Base-by-base conservation (phyloP, 805 yeast genomes). In the Wickerhamiella lipophila region DNA sequence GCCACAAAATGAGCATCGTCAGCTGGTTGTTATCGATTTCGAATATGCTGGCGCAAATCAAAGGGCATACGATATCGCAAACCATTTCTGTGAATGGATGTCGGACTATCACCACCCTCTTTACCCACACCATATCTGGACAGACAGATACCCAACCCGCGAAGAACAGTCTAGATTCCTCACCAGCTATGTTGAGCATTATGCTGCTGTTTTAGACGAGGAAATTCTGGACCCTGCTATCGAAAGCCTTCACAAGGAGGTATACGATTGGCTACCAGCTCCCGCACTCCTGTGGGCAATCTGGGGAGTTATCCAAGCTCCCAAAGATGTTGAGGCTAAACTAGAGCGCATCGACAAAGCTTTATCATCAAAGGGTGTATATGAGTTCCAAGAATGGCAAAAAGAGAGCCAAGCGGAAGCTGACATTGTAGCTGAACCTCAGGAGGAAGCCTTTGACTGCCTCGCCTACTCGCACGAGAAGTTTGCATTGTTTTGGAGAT, bases 21-120 rank as follows among this genome's bases (percentile, higher is more conserved):
- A 79, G 60, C 70, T 89, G 51, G 95, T 84, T 9, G 98, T 92
- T 9, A 92, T 92, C 59, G 98, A 92, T 63, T 92, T 92, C 64
- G 98, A 92, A 66, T 92, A 89, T 64, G 79, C 95, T 0, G 96
- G 96, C 0, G 79, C 94, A 9, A 92, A 88, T 60, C 71, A 79
- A 41, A 86, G 95, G 1, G 95, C 94, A 1, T 85, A 72, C 61
- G 98, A 92, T 62, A 76, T 92, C 49, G 88, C 88, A 12, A 88
- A 92, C 63, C 98, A 92, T 67, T 83, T 92, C 56, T 75, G 83
- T 55, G 98, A 89, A 68, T 89, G 98, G 98, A 92, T 88, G 96
- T 75, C 85, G 44, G 86, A 92, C 67, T 92, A 89, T 62, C 84
- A 81, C 59, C 76, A 78, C 56, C 75, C 79, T 0, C 68, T 70